Conservation (phyloP, 75 land plant genomes). For the Cupressus sempervirens region DNA sequence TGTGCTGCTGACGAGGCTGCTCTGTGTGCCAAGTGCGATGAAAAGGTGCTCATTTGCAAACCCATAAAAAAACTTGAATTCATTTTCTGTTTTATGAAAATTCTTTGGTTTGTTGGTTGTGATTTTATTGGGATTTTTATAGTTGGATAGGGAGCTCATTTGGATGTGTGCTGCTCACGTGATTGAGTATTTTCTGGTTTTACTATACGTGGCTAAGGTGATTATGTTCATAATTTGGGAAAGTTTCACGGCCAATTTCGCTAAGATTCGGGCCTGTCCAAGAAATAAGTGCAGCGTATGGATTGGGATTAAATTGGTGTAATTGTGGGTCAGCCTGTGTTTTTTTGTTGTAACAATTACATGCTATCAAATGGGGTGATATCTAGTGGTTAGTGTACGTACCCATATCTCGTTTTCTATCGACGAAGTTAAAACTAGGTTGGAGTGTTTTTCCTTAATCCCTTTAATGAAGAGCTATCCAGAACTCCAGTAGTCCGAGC, state of each 20-base stretch:
- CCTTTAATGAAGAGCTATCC: background rate
- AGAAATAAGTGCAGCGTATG: background rate
- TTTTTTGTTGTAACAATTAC: background rate
- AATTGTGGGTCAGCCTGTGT: background rate
- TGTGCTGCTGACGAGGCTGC: conserved; percentile 37
- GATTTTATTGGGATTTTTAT: background rate
- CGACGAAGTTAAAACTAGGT: background rate
- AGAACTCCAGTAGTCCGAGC: background rate
- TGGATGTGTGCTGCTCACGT: background rate
- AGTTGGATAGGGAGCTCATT: background rate
- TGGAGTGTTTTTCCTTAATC: background rate
- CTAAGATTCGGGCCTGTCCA: background rate
- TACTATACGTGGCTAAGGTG: background rate
- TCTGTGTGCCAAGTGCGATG: conserved; percentile 27
- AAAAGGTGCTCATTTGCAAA: conserved; percentile 17
- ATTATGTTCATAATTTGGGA: background rate
- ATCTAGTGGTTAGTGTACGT: background rate
- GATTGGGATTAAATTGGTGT: background rate
- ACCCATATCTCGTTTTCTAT: background rate
- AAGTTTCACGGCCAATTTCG: background rate
- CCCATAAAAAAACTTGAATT: background rate
- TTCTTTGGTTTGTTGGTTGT: background rate
- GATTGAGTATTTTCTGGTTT: background rate
- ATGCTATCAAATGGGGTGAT: background rate
- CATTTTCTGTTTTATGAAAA: background rate